A percentile compares a stretch with the other conserved stretches of the same genome.
These are phyloP conservation scores for Pholiota molesta DNA, from an alignment of 768 basidiomycete species.

Conservation along the genomic window DNA sequence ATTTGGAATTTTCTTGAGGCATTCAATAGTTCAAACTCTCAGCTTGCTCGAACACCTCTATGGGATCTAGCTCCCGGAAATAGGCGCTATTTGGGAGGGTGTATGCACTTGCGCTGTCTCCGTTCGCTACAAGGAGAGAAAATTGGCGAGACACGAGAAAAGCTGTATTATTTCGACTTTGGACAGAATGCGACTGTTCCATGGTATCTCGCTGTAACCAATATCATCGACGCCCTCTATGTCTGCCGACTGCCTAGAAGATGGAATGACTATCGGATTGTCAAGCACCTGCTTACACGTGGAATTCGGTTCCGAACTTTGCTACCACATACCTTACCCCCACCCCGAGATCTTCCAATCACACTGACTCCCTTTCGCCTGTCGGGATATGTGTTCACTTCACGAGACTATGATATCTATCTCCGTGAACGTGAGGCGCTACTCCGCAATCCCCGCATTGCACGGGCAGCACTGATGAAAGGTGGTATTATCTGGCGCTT, in stretches of 20 bases:
- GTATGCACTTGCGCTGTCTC: not conserved
- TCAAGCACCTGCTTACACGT: not conserved
- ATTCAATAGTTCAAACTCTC: too few species aligned
- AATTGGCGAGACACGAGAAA: not conserved
- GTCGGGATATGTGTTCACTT: not conserved
- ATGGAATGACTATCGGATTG: not conserved
- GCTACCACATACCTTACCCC: not conserved
- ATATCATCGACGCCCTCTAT: not conserved
- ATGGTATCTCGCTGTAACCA: not conserved
- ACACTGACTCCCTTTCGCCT: not conserved
- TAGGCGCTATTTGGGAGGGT: not conserved
- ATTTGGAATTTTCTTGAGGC: too few species aligned
- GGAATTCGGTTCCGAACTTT: not conserved
- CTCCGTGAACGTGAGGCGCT: not conserved
- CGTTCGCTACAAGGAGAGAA: not conserved
- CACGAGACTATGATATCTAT: not conserved
- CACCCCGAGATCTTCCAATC: not conserved
- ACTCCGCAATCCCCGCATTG: slow-evolving; percentile 1
- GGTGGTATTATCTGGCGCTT: slow-evolving; percentile 7
- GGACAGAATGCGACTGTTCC: not conserved
- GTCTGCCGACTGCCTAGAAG: not conserved
- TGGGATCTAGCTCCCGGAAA: too few species aligned
- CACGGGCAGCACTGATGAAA: not conserved
- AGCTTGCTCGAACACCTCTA: too few species aligned
- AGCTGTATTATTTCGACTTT: not conserved